phyloP scores from a whole-genome alignment of 2,329 filamentous ascomycete genomes.

The Ilyonectria sp. region DNA sequence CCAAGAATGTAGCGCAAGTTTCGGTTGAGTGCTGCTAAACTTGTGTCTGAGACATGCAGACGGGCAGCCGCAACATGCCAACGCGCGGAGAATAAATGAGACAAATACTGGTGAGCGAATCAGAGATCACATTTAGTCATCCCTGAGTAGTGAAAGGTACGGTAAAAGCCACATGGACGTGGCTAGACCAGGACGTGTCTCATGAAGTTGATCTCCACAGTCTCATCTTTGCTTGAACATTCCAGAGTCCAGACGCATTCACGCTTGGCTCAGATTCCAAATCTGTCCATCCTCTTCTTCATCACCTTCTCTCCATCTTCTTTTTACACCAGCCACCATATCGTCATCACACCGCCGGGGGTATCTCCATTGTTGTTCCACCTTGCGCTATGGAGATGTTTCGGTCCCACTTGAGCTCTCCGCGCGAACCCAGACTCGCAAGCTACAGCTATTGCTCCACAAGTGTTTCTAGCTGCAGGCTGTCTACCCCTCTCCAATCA shows the following conservation, averaged over 20 bases:
- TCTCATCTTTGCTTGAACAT: too few relatives aligned
- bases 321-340: not conserved
- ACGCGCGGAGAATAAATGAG: not conserved
- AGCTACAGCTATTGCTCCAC: not conserved
- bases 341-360: not conserved
- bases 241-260: not conserved
- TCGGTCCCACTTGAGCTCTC: not conserved
- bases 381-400: too few relatives aligned
- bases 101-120: not conserved
- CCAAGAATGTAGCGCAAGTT: too few relatives aligned
- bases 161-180: not conserved
- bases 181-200: not conserved
- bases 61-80: too few relatives aligned
- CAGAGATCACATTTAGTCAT: not conserved
- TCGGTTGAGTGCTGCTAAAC: too few relatives aligned
- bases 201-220: not conserved
- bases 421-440: not conserved
- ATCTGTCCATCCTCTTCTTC: not conserved
- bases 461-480: not conserved
- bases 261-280: not conserved
- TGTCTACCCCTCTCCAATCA: not conserved
- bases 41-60: too few relatives aligned
- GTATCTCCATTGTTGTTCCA: not conserved
- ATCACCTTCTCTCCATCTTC: not conserved
- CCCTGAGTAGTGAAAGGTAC: not conserved